Evolutionary conservation across 345 rosid species (phyloP).

Genomic region (Acer negundo): DNA sequence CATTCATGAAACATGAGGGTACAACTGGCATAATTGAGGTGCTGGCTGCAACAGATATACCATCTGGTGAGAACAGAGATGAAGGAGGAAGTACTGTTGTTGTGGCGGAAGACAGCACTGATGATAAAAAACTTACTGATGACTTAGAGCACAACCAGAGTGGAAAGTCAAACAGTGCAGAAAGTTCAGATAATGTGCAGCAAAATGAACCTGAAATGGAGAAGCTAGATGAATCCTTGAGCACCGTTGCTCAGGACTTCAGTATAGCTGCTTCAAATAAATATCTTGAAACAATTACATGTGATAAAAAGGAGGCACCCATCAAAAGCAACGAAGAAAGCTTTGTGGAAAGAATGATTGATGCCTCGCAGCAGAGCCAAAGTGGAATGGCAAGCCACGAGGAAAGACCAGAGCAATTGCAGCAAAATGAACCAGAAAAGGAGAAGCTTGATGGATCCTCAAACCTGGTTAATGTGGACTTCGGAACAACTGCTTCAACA

Average conservation of each 20-base stretch:
- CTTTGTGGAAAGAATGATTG: constrained; percentile 12
- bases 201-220: constrained; percentile 21
- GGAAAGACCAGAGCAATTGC: constrained; percentile 2
- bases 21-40: background rate
- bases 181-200: constrained; percentile 8
- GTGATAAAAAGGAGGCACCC: constrained; percentile 16
- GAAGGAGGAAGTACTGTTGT: background rate
- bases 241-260: constrained; percentile 8
- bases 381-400: background rate
- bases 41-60: background rate
- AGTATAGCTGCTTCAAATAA: constrained; percentile 16
- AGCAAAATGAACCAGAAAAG: constrained; percentile 6
- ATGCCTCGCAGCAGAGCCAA: constrained; percentile 11
- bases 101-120: constrained; percentile 8
- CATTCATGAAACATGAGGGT: constrained; percentile 5
- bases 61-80: constrained; percentile 14
- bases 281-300: constrained; percentile 5
- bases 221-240: constrained; percentile 15
- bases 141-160: constrained; percentile 10
- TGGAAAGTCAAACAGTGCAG: constrained; percentile 1
- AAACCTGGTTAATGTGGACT: constrained; percentile 5
- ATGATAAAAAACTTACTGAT: background rate
- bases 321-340: constrained; percentile 16
- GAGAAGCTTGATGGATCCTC: constrained; percentile 20
- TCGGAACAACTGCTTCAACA: constrained; percentile 4